Base-by-base conservation (phyloP, 2,329 filamentous ascomycete species). In the Exophiala oligosperma region DNA sequence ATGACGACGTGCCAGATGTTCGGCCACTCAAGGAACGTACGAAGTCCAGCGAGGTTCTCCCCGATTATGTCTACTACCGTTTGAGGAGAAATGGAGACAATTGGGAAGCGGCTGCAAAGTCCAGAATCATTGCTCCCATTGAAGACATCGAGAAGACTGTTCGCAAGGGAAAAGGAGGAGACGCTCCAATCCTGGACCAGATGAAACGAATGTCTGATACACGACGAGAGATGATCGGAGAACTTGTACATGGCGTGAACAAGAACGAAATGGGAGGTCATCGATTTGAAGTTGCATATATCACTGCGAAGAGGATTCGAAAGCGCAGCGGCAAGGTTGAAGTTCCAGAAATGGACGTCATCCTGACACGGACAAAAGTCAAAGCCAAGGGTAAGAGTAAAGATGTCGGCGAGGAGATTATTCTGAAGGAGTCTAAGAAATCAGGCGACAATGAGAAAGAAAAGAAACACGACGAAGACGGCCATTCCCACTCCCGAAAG, bases 311-410 rank as follows among this genome's bases (percentile, higher is more conserved):
- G 35, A 60, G 43, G 41, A 32, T 58, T 9, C 47, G 53, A n/a
- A 62, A 40, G 11, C 55, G 52, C 14, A 48, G 37, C 14, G 48
- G 49, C 4, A 60, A 35, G 23, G 43, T 60, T 44, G 54, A 57
- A 44, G 60, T 64, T 1, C 59, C 59, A 3, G 59, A 60, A 14
- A 64, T 64, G 62, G 62, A 64, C 24, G 46, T 64, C n/a, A 62
- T 64, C 21, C 55, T 64, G 9, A 57, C 52, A n/a, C 44, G 59
- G 28, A 59, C 40, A 7, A 56, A 28, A 40, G 54, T 43, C 28
- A 53, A 41, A 37, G 5, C 52, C 1, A 54, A 32, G 38, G 40
- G 56, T 26, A 35, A 57, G 49, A 23, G 47, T 21, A 62, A 58
- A 40, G 53, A 60, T 29, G 49, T 44, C 41, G 52, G 35, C 29